Conservation (phyloP, 2,329 filamentous ascomycete species). For the Mycosphaerella arachidis region DNA sequence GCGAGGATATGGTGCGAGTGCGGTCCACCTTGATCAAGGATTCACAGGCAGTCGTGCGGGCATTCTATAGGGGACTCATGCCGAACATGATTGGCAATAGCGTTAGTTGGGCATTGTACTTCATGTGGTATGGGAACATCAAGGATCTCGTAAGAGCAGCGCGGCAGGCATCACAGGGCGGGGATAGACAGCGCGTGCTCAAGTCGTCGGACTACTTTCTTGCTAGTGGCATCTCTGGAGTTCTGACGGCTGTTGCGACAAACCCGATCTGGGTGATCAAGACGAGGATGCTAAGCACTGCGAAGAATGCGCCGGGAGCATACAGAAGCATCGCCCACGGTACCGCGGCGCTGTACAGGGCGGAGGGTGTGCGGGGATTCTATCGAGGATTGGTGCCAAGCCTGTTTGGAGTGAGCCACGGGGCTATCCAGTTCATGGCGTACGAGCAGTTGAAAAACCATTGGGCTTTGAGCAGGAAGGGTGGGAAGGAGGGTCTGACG, state of each 20-base stretch:
- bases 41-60: slow-evolving; percentile 33
- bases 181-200: slow-evolving; percentile 41
- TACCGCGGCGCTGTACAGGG: slow-evolving; percentile 58
- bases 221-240: slow-evolving; percentile 65
- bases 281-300: slow-evolving; percentile 90
- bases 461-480: slow-evolving; percentile 40
- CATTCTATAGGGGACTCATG: slow-evolving; percentile 82
- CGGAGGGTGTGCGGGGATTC: slow-evolving; percentile 74
- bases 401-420: slow-evolving; percentile 82
- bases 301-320: slow-evolving; percentile 67
- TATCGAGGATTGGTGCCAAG: slow-evolving; percentile 83
- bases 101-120: slow-evolving; percentile 86
- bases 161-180: slow-evolving; percentile 3
- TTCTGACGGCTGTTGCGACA: slow-evolving; percentile 74
- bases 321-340: slow-evolving; percentile 76
- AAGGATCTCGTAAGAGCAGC: slow-evolving; percentile 49
- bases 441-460: slow-evolving; percentile 74
- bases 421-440: slow-evolving; percentile 90
- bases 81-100: slow-evolving; percentile 91
- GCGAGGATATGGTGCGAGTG: slow-evolving; percentile 4
- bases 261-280: slow-evolving; percentile 99
- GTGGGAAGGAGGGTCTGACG: slow-evolving; percentile 47
- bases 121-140: slow-evolving; percentile 65
- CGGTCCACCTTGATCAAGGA: slow-evolving; percentile 6
- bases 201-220: slow-evolving; percentile 72